A percentile compares a stretch with the other conserved stretches of the same genome.
Evolutionary conservation across 148 eudicot genomes (phyloP).

Genomic region (Gaultheria prostrata): DNA sequence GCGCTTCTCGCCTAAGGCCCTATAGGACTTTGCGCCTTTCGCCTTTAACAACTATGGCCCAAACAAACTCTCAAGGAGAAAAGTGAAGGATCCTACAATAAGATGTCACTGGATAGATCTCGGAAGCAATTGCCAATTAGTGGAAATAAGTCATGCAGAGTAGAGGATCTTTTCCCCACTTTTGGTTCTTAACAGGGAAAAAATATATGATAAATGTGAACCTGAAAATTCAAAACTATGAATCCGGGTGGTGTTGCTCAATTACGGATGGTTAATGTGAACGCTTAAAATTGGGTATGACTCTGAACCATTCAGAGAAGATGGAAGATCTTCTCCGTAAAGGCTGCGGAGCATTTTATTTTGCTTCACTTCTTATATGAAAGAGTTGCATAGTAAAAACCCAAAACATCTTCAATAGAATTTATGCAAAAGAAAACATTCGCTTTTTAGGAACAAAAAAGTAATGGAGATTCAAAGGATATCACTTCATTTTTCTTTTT

Average conservation of each 20-base stretch:
- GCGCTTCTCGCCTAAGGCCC: too few relatives aligned
- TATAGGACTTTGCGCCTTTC: too few relatives aligned
- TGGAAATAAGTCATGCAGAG: not conserved
- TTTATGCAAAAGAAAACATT: not conserved
- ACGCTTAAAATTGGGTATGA: not conserved
- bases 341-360: not conserved
- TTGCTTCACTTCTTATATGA: not conserved
- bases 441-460: not conserved
- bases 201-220: not conserved
- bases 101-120: not conserved
- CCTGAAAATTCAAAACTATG: not conserved
- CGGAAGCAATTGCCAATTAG: not conserved
- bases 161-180: not conserved
- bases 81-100: not conserved
- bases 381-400: not conserved
- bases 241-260: not conserved
- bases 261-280: not conserved
- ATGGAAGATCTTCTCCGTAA: not conserved
- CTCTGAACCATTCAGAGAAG: not conserved
- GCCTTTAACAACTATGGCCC: too few relatives aligned
- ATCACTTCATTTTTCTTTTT: not conserved
- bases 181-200: not conserved
- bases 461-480: not conserved
- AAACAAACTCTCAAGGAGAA: not conserved
- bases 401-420: not conserved